phyloP scores from a whole-genome alignment of 169 alveolate genomes.

The Eimeria falciformis region DNA sequence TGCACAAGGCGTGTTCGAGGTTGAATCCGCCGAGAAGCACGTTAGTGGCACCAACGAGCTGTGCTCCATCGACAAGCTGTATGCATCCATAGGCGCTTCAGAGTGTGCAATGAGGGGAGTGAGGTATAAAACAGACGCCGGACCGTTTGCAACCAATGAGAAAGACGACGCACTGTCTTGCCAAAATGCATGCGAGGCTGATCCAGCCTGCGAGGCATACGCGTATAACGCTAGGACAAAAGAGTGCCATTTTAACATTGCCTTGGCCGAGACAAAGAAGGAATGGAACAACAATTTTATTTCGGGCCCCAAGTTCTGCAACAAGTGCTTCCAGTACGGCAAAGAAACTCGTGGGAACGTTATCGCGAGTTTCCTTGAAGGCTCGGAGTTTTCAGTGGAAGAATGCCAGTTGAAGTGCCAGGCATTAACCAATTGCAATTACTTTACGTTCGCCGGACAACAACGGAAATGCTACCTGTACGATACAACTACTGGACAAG shows the following conservation, averaged over 20 bases:
- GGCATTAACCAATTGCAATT: not conserved
- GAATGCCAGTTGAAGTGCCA: slow-evolving; percentile 40
- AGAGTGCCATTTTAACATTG: not conserved
- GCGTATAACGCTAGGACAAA: not conserved
- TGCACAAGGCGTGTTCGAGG: too few relatives aligned
- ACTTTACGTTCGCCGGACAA: not conserved
- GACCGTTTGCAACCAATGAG: not conserved
- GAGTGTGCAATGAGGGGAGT: not conserved
- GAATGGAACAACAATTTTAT: not conserved
- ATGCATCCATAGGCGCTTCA: too few relatives aligned
- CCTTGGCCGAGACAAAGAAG: not conserved
- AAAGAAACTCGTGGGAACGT: not conserved
- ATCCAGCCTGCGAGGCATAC: slow-evolving; percentile 24
- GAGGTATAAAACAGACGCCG: not conserved
- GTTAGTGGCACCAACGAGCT: slow-evolving; percentile 20
- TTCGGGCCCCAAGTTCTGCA: slow-evolving; percentile 3
- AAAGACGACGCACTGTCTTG: not conserved
- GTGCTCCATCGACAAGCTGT: not conserved
- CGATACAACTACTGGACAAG: too few relatives aligned
- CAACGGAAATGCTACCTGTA: not conserved
- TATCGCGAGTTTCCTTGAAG: not conserved
- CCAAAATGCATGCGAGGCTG: not conserved
- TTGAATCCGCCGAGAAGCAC: too few relatives aligned
- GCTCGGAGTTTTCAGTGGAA: not conserved
- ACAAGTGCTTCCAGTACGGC: not conserved